A percentile compares a stretch with the other conserved stretches of the same genome.
phyloP scores from a whole-genome alignment of 208 protist species.

The Leishmania martiniquensis region DNA sequence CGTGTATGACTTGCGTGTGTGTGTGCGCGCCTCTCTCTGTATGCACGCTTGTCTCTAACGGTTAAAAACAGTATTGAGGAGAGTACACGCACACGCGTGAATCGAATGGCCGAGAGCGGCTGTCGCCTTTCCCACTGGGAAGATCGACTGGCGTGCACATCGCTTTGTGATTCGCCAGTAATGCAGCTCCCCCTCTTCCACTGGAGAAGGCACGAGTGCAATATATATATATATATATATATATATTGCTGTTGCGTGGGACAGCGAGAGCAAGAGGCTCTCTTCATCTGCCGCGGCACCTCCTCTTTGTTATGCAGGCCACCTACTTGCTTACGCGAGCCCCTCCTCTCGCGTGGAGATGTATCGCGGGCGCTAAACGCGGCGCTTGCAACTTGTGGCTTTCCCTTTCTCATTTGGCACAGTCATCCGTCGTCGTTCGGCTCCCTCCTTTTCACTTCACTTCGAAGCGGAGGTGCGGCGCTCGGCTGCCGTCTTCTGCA shows the following conservation, averaged over 20 bases:
- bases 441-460: neutral
- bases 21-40: too few species aligned
- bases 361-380: neutral
- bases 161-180: too few species aligned
- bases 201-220: too few species aligned
- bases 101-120: too few species aligned
- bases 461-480: neutral
- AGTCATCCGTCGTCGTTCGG: neutral
- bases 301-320: neutral
- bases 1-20: too few species aligned
- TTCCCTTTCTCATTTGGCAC: neutral
- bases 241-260: neutral
- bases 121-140: too few species aligned
- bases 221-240: neutral
- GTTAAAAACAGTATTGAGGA: too few species aligned
- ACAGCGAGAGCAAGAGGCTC: neutral
- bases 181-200: too few species aligned
- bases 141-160: too few species aligned
- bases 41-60: too few species aligned
- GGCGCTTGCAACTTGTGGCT: neutral
- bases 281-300: neutral
- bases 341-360: neutral
- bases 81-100: too few species aligned
- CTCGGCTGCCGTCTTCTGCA: neutral
- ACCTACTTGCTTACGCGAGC: neutral